Evolutionary conservation across 306 rosid genomes (phyloP), one percentile per base, ranked within the genome.

Genomic region (Prunus mume): DNA sequence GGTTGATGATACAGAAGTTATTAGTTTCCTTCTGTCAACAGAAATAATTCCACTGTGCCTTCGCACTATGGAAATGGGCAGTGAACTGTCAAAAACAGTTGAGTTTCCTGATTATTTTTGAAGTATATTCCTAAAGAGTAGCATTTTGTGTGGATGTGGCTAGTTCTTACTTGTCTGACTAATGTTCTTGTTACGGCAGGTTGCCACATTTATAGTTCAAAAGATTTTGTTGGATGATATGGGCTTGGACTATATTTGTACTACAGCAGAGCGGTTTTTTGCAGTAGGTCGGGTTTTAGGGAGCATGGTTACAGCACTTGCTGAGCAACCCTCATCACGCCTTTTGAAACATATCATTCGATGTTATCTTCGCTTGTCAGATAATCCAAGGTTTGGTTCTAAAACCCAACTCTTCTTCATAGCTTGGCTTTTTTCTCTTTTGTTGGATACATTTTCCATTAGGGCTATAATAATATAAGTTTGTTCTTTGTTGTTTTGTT

Each of bases 21-120:
- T 91, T 76, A 80, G 88, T 70, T 93, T 93, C 83, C 97, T 93
- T 81, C 93, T 91, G 57, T 87, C 93, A 13, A 90, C 94, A 4
- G 94, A 93, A 77, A 88, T 91, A 73, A 87, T 90, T 78, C 97
- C 98, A 2, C 34, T 93, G 69, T 91, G 98, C 89, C 84, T 93
- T 68, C 97, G 92, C 63, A 91, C 89, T n/a, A 90, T 93, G 94
- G 96, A 93, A 86, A 83, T 91, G 85, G 97, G 98, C 20, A 85
- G 90, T 71, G 97, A 90, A 82, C 72, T 91, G 69, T 88, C 97
- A 28, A 90, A 90, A 90, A 91, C 94, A 65, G 96, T 90, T 87
- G 85, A 88, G 91, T 87, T 25, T 76, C 76, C 75, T 75, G 89
- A 76, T 79, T 79, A 13, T 38, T 56, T 20, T 20, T 56, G 9